phyloP scores from a whole-genome alignment of 257 asterid genomes.

The Solanum ossicruentum region DNA sequence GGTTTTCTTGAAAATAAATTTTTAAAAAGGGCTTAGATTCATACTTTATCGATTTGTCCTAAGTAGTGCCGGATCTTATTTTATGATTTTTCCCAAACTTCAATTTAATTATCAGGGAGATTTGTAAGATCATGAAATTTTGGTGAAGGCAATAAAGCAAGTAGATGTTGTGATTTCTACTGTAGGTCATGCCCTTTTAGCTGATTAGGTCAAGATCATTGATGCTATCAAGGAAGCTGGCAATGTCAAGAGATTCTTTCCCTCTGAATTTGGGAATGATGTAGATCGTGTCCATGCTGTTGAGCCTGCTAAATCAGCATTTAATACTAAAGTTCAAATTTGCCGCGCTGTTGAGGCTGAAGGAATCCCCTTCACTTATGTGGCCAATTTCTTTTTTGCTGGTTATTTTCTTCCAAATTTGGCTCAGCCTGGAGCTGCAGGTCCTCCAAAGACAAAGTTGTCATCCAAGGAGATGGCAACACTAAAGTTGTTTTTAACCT shows the following conservation, averaged over 20 bases:
- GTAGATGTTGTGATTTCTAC: constrained; percentile 64
- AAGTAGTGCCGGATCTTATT: too few species aligned
- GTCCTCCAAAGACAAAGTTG: constrained; percentile 24
- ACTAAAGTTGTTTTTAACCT: constrained; percentile 37
- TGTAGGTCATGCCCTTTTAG: constrained; percentile 31
- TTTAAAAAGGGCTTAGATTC: too few species aligned
- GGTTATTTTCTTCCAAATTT: constrained; percentile 40
- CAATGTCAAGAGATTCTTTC: constrained; percentile 60
- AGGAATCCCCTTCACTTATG: constrained; percentile 48
- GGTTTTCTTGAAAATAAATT: too few species aligned
- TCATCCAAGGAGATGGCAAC: constrained; percentile 62
- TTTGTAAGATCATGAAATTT: constrained; percentile 37
- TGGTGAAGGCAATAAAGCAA: constrained; percentile 49
- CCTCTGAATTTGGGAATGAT: constrained; percentile 68
- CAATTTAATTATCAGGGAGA: too few species aligned
- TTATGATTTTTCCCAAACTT: too few species aligned
- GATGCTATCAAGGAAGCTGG: constrained; percentile 67
- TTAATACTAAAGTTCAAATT: constrained; percentile 18
- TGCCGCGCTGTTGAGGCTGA: constrained; percentile 41
- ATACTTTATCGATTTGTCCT: too few species aligned
- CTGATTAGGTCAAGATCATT: constrained; percentile 43
- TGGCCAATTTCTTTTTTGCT: constrained; percentile 38
- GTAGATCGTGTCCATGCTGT: constrained; percentile 50
- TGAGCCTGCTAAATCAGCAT: constrained; percentile 39
- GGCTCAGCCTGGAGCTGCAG: constrained; percentile 24